phyloP scores from a whole-genome alignment of 1,284 basidiomycete genomes.

The Rugosomyces carneus region DNA sequence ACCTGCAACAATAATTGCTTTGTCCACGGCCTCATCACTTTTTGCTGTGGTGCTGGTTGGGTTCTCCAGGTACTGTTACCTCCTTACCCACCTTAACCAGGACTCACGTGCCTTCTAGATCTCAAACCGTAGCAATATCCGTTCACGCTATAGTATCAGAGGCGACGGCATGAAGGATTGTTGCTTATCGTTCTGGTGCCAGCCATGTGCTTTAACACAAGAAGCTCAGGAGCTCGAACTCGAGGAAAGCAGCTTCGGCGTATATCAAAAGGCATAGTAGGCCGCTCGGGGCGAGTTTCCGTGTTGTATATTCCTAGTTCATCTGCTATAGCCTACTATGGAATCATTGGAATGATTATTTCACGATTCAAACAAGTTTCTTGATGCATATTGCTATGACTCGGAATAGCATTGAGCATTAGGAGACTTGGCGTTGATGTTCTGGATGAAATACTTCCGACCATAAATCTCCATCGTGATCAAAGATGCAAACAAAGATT shows the following conservation, averaged over 20 bases:
- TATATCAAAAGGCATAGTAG: constrained; percentile 10
- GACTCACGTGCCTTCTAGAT: constrained; percentile 31
- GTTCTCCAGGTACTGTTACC: constrained; percentile 38
- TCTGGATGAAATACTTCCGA: too few species aligned
- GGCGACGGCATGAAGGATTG: constrained; percentile 37
- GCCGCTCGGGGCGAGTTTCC: too few species aligned
- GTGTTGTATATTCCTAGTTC: too few species aligned
- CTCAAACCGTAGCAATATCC: constrained; percentile 31
- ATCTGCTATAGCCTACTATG: too few species aligned
- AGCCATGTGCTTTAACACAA: constrained; percentile 43
- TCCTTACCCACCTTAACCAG: too few species aligned
- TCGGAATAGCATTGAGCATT: too few species aligned
- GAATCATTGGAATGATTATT: too few species aligned
- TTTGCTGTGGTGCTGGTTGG: constrained; percentile 30
- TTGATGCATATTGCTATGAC: too few species aligned
- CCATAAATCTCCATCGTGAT: too few species aligned
- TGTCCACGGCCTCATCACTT: constrained; percentile 20
- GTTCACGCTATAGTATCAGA: constrained; percentile 39
- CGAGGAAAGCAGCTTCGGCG: constrained; percentile 38
- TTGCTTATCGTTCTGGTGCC: constrained; percentile 36
- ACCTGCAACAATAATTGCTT: constrained; percentile 23
- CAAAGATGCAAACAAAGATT: too few species aligned
- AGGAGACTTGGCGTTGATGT: too few species aligned
- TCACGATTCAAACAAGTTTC: too few species aligned
- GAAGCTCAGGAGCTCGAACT: constrained; percentile 40